A percentile compares a stretch with the other conserved stretches of the same genome.
Conservation (phyloP, 2,329 filamentous ascomycete genomes). For the Diaporthe nobilis region DNA sequence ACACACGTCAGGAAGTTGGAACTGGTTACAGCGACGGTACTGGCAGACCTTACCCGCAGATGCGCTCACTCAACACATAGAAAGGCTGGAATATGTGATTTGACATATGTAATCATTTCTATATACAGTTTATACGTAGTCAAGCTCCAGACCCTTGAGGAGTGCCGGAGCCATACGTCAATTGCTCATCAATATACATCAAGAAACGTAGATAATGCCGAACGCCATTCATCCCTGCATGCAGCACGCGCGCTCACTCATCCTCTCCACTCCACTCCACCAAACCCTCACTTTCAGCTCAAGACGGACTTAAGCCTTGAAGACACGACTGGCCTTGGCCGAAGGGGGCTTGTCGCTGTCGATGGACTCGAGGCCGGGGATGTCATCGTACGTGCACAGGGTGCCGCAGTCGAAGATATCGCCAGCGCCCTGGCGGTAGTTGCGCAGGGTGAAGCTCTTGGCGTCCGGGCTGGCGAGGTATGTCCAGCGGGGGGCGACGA, state of each 20-base stretch:
- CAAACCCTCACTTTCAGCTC: neutral
- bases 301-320: neutral
- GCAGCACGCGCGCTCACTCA: neutral
- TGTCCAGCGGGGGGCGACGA: conserved; percentile 23
- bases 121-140: conserved; percentile 21
- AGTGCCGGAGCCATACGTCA: neutral
- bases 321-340: neutral
- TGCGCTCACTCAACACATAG: neutral
- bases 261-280: too few relatives aligned
- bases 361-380: conserved; percentile 26
- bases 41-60: too few relatives aligned
- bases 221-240: neutral
- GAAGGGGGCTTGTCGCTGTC: conserved; percentile 18
- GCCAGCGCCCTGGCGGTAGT: conserved; percentile 19
- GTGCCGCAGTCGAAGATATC: conserved; percentile 21
- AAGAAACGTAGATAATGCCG: conserved; percentile 14
- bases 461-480: conserved; percentile 26
- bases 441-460: conserved; percentile 31
- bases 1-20: too few relatives aligned
- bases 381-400: conserved; percentile 24
- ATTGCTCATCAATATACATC: conserved; percentile 28
- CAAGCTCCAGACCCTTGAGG: too few relatives aligned
- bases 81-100: neutral
- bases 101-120: conserved; percentile 6
- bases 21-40: too few relatives aligned